phyloP scores from a whole-genome alignment of 805 yeast species.

The Starmera quercuum region DNA sequence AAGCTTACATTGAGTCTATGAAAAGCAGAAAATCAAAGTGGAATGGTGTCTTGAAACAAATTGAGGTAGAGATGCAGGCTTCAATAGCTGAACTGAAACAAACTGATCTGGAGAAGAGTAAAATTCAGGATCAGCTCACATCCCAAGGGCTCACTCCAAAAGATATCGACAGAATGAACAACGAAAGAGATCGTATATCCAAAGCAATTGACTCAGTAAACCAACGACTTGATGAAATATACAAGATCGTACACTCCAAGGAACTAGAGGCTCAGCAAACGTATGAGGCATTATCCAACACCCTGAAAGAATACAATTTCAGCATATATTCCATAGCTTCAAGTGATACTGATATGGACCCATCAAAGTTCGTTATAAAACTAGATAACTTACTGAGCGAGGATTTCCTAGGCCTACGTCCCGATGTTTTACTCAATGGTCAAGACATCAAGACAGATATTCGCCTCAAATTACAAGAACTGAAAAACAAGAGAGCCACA shows the following conservation, averaged over 20 bases:
- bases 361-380: slow-evolving; percentile 31
- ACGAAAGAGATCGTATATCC: slow-evolving; percentile 52
- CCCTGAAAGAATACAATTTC: slow-evolving; percentile 50
- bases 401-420: slow-evolving; percentile 37
- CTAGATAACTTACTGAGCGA: slow-evolving; percentile 32
- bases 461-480: slow-evolving; percentile 28
- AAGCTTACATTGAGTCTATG: slow-evolving; percentile 64
- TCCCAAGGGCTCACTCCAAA: slow-evolving; percentile 52
- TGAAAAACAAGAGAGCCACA: slow-evolving; percentile 39
- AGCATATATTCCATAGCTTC: slow-evolving; percentile 41
- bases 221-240: slow-evolving; percentile 37
- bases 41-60: slow-evolving; percentile 49
- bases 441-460: slow-evolving; percentile 29
- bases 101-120: slow-evolving; percentile 33
- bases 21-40: slow-evolving; percentile 58
- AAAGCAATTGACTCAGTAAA: slow-evolving; percentile 41
- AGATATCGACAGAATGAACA: slow-evolving; percentile 55
- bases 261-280: slow-evolving; percentile 42
- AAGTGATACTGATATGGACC: slow-evolving; percentile 18
- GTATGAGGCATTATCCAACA: slow-evolving; percentile 42
- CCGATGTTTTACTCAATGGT: slow-evolving; percentile 30
- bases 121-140: slow-evolving; percentile 35
- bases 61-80: slow-evolving; percentile 43
- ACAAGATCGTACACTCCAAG: slow-evolving; percentile 38
- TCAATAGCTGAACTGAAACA: slow-evolving; percentile 34